These are phyloP conservation scores for Saccharum officinarum DNA, from an alignment of 176 grass and related monocot species.

Conservation along the genomic window DNA sequence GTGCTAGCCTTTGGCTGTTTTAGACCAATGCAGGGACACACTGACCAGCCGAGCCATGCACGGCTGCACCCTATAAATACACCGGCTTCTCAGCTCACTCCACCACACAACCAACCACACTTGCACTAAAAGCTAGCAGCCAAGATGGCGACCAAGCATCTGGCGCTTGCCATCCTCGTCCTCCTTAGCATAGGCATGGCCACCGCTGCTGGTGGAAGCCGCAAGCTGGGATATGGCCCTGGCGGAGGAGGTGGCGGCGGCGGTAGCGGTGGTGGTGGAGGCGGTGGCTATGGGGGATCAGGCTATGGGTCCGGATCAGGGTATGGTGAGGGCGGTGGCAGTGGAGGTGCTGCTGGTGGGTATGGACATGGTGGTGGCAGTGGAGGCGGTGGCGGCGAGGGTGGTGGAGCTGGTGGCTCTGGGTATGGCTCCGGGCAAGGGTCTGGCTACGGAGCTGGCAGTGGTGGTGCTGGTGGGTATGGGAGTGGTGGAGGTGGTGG, in stretches of 20 bases:
- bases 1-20: conserved; percentile 10
- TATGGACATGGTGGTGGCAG: background rate
- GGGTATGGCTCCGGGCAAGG: conserved; percentile 22
- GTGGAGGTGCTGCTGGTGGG: conserved; percentile 13
- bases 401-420: background rate
- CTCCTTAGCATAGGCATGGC: conserved; percentile 44
- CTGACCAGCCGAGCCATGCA: conserved; percentile 9
- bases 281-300: conserved; percentile 20
- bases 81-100: background rate
- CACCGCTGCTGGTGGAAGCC: conserved; percentile 10
- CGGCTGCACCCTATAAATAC: conserved; percentile 43
- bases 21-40: conserved; percentile 16
- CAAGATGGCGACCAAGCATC: conserved; percentile 48
- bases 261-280: conserved; percentile 23
- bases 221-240: conserved; percentile 20
- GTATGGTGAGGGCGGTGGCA: conserved; percentile 34
- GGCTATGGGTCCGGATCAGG: conserved; percentile 31
- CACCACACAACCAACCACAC: conserved; percentile 23
- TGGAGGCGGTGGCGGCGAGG: background rate
- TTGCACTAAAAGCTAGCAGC: background rate
- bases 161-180: conserved; percentile 42
- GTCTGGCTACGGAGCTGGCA: background rate
- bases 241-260: conserved; percentile 18
- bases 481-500: background rate
- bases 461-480: conserved; percentile 7